phyloP scores from a whole-genome alignment of 1,139 yeast genomes.

The Arxiozyma heterogenica region DNA sequence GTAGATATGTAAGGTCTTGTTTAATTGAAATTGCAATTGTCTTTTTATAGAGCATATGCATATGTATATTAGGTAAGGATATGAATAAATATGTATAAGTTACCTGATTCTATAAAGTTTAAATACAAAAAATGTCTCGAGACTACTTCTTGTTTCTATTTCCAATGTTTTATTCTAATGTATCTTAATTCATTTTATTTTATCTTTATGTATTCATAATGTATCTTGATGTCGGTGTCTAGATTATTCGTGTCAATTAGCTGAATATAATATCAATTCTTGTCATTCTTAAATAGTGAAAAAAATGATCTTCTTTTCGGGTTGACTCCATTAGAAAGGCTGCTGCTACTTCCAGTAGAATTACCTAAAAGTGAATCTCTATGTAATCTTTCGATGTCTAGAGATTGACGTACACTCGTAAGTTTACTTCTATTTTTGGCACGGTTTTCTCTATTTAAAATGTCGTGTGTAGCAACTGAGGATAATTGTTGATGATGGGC shows the following conservation, averaged over 20 bases:
- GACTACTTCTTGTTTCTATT: not conserved
- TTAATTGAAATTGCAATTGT: not conserved
- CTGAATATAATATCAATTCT: slow-evolving; percentile 8
- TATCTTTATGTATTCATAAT: too few species aligned
- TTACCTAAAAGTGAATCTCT: slow-evolving; percentile 13
- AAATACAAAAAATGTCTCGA: not conserved
- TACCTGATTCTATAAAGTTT: not conserved
- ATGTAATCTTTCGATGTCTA: slow-evolving; percentile 23
- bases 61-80: not conserved
- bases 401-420: slow-evolving; percentile 22
- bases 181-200: too few species aligned
- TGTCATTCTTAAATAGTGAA: slow-evolving; percentile 15
- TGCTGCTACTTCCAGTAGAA: slow-evolving; percentile 2
- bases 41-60: not conserved
- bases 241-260: not conserved
- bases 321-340: not conserved
- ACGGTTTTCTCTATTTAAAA: not conserved
- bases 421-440: slow-evolving; percentile 4
- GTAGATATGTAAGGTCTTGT: not conserved
- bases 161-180: not conserved
- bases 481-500: not conserved
- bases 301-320: slow-evolving; percentile 10
- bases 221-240: not conserved
- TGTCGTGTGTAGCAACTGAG: not conserved
- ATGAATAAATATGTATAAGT: not conserved